A percentile compares a stretch with the other conserved stretches of the same genome.
These are phyloP conservation scores for Dactylorhiza incarnata DNA, from an alignment of 106 monocot species.

Conservation along the genomic window DNA sequence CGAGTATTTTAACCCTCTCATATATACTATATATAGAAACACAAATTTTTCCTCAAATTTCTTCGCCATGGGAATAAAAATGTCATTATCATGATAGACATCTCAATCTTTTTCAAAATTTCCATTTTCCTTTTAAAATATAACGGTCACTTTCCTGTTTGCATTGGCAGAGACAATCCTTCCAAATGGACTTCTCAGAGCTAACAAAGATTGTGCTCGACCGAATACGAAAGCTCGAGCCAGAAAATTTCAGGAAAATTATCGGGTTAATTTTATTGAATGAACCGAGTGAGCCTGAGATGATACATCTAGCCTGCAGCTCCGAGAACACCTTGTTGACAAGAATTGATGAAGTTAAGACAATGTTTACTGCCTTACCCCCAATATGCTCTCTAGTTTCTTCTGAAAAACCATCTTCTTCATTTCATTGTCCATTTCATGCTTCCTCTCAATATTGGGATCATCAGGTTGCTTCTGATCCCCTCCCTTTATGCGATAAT, in stretches of 20 bases:
- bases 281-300: slow-evolving; percentile 34
- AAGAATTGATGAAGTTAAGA: slow-evolving; percentile 46
- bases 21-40: too few species aligned
- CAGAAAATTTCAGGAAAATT: slow-evolving; percentile 42
- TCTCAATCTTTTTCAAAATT: neutral
- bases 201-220: slow-evolving; percentile 39
- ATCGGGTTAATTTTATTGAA: slow-evolving; percentile 48
- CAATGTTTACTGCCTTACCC: slow-evolving; percentile 6
- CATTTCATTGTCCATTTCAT: slow-evolving; percentile 19
- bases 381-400: neutral
- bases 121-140: too few species aligned
- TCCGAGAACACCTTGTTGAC: slow-evolving; percentile 31
- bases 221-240: slow-evolving; percentile 43
- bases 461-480: slow-evolving; percentile 7
- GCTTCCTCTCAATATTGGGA: slow-evolving; percentile 18
- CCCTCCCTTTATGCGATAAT: neutral
- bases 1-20: too few species aligned
- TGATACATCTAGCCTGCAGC: slow-evolving; percentile 46
- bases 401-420: slow-evolving; percentile 8
- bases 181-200: slow-evolving; percentile 47
- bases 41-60: too few species aligned
- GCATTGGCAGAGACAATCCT: slow-evolving; percentile 17
- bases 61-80: neutral
- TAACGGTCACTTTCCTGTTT: neutral
- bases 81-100: neutral